Evolutionary conservation across 805 yeast genomes (phyloP), one percentile per base, ranked within the genome.

Genomic region (Sungouiozyma ichnusensis): DNA sequence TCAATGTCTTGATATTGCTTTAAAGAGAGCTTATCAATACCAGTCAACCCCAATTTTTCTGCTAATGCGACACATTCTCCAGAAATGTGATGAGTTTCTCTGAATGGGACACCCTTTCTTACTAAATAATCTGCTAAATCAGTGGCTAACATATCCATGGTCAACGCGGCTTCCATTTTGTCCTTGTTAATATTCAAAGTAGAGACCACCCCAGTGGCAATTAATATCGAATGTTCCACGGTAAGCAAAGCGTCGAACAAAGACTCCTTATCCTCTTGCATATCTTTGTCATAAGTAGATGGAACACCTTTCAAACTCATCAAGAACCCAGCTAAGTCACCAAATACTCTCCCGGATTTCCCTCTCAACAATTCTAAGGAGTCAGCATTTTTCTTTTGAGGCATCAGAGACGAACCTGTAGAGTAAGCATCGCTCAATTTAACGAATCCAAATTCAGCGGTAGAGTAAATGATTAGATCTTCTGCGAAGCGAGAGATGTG

Each of bases 261-360:
- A n/a, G 99, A 96, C 66, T 92, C 99, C 65, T 92, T 92, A 65
- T 92, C 99, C 66, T 92, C 99, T 69, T 92, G 99, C 81, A 92
- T 81, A 64, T 92, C 99, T 68, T 92, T 92, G 70, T 92, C 87
- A 66, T 92, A 92, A 16, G 97, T 85, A 11, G 97, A 88, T 33
- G 99, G 99, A 47, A 90, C 85, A n/a, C 95, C 87, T 66, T 92
- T 92, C 55, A 86, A 72, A 18, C 95, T 79, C 96, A 92, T 92
- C 74, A 92, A 73, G 69, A 92, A 92, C 1, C 99, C 99, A 19
- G 95, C 78, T 46, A 92, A 69, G 20, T 88, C 80, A 62, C 99
- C 99, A 57, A 92, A 88, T 4, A 86, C 95, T 64, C 99, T 81
- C 42, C 99, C 99, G 9, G 94, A 80, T 67, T 92, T 92, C 45